Percentiles rank a stretch among this genome's conserved stretches.
These are phyloP conservation scores for Proliferodiscus dingleyae DNA, from an alignment of 2,329 filamentous ascomycete genomes.

Conservation along the genomic window DNA sequence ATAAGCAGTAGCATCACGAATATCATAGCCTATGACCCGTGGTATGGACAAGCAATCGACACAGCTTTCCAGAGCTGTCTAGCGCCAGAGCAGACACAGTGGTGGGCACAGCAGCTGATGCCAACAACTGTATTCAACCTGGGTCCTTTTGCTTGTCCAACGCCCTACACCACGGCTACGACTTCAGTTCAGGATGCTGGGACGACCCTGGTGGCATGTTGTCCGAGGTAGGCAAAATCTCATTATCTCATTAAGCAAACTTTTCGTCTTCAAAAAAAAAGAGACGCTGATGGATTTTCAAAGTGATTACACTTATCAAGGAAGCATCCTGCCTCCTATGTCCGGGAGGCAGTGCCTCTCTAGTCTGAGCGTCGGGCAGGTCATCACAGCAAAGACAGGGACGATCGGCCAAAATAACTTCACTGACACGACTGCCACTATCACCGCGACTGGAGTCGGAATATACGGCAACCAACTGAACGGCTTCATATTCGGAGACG, in stretches of 20 bases:
- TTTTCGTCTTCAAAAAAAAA: neutral
- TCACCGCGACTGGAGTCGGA: constrained; percentile 1
- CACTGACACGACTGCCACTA: constrained; percentile 1
- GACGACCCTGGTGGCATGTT: constrained; percentile 3
- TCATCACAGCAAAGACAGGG: constrained; percentile 3
- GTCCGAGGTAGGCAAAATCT: constrained; percentile 3
- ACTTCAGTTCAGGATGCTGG: neutral
- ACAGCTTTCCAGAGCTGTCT: neutral
- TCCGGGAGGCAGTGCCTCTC: constrained; percentile 3
- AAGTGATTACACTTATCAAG: constrained; percentile 4
- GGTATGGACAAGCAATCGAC: constrained; percentile 5
- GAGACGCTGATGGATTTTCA: neutral
- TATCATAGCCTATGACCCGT: constrained; percentile 3
- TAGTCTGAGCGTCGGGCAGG: constrained; percentile 2
- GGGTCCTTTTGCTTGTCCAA: constrained; percentile 3
- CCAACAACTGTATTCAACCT: neutral
- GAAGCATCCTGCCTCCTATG: neutral
- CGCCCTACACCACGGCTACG: neutral
- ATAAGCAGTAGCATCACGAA: constrained; percentile 2
- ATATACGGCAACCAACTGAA: constrained; percentile 6
- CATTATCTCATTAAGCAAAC: neutral
- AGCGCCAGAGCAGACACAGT: constrained; percentile 1
- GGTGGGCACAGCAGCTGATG: neutral
- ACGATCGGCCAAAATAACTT: neutral
- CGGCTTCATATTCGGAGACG: neutral